phyloP scores from a whole-genome alignment of 1,284 basidiomycete genomes.

The Porogramme epimiltina region DNA sequence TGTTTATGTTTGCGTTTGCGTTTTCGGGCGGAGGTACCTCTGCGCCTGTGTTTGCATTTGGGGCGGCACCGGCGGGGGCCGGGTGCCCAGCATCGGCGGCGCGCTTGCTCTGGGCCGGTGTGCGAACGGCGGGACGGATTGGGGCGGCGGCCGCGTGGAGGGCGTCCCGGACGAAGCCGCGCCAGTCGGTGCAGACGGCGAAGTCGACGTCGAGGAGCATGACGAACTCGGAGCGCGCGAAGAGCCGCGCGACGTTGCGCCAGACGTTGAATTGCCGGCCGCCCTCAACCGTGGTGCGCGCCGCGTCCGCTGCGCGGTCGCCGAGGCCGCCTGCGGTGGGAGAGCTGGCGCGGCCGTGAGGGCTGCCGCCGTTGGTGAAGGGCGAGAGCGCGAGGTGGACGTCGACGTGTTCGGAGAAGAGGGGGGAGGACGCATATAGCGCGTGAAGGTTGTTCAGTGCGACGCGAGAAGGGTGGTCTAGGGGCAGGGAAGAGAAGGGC shows the following conservation, averaged over 20 bases:
- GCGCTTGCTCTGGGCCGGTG: conserved; percentile 1
- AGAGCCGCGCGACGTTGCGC: conserved; percentile 81
- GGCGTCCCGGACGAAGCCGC: conserved; percentile 48
- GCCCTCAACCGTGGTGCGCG: conserved; percentile 26
- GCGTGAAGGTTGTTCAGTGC: conserved; percentile 62
- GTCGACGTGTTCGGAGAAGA: conserved; percentile 74
- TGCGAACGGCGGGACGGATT: conserved; percentile 20
- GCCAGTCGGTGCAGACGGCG: conserved; percentile 78
- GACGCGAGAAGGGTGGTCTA: conserved; percentile 30
- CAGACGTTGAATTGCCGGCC: conserved; percentile 85
- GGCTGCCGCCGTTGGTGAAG: conserved; percentile 40
- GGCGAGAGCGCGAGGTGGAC: conserved; percentile 86
- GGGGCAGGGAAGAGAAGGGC: conserved; percentile 27
- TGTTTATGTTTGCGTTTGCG: too few species aligned
- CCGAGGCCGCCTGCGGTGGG: not conserved
- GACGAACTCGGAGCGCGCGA: conserved; percentile 78
- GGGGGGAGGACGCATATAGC: conserved; percentile 64
- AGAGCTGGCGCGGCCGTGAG: not conserved
- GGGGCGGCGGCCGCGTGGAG: conserved; percentile 18
- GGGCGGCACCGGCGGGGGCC: not conserved
- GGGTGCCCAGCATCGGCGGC: too few species aligned
- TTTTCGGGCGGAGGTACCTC: too few species aligned
- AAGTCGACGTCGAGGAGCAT: conserved; percentile 92
- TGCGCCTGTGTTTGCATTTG: too few species aligned
- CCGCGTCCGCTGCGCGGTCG: conserved; percentile 7